Conservation (phyloP, 345 rosid species). For the Ceriops tagal region DNA sequence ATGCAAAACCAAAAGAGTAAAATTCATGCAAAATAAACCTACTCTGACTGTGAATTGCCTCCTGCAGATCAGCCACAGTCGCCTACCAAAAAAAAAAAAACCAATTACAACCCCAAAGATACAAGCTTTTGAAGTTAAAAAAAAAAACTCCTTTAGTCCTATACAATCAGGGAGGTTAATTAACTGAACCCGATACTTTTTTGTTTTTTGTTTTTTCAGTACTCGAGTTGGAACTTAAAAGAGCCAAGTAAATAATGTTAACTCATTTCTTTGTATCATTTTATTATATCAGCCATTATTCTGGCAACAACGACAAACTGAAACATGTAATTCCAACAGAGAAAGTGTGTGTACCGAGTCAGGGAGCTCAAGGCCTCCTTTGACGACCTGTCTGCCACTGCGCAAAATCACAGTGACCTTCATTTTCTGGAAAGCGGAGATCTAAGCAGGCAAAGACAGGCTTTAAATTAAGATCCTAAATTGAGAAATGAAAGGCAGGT, state of each 20-base stretch:
- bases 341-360: conserved; percentile 50
- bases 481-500: no score
- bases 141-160: neutral
- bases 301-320: conserved; percentile 9
- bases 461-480: no score
- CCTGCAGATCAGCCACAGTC: conserved; percentile 88
- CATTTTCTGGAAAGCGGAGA: conserved; percentile 33
- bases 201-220: no score
- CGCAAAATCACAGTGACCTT: conserved; percentile 78
- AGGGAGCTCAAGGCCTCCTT: conserved; percentile 66
- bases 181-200: neutral
- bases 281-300: neutral
- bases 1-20: neutral
- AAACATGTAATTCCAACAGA: neutral
- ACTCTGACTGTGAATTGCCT: conserved; percentile 82
- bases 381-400: conserved; percentile 78
- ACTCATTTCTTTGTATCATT: neutral
- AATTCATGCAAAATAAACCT: conserved; percentile 14
- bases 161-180: neutral
- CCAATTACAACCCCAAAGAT: conserved; percentile 2
- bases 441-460: neutral
- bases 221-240: no score
- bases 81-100: conserved; percentile 46
- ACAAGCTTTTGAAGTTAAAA: neutral
- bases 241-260: no score